Evolutionary conservation across 306 rosid species (phyloP).

Genomic region (Malus sieversii): DNA sequence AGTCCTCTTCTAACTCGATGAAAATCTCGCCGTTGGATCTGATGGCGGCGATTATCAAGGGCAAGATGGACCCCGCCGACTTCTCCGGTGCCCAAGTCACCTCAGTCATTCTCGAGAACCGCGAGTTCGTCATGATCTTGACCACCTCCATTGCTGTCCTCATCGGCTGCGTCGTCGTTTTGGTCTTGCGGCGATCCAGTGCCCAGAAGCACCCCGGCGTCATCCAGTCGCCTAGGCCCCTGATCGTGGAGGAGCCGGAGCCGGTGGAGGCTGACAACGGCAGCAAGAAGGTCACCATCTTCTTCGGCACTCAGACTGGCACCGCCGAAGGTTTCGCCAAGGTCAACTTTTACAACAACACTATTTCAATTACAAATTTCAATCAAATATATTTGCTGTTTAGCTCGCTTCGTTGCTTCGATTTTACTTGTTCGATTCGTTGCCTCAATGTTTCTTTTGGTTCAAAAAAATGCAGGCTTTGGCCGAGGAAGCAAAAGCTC

Average conservation of each 20-base stretch:
- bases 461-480: conserved; percentile 45
- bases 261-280: conserved; percentile 76
- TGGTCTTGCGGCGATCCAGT: conserved; percentile 72
- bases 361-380: background rate
- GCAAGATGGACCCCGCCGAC: conserved; percentile 58
- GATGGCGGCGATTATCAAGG: conserved; percentile 68
- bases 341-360: conserved; percentile 23
- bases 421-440: background rate
- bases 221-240: conserved; percentile 42
- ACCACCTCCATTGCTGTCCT: conserved; percentile 85
- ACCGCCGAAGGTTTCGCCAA: conserved; percentile 98
- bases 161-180: conserved; percentile 70
- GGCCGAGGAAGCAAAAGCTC: conserved; percentile 81
- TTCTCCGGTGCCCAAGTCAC: conserved; percentile 30
- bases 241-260: conserved; percentile 32
- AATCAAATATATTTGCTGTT: background rate
- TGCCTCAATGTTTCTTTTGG: background rate
- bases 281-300: conserved; percentile 68
- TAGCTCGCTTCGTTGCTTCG: background rate
- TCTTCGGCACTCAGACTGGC: conserved; percentile 97
- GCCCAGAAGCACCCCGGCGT: conserved; percentile 28
- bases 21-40: conserved; percentile 87
- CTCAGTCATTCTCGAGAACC: conserved; percentile 56
- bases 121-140: conserved; percentile 48
- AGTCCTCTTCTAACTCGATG: conserved; percentile 49